Evolutionary conservation across 176 grass and related monocot species (phyloP).

Genomic region (Lolium rigidum): DNA sequence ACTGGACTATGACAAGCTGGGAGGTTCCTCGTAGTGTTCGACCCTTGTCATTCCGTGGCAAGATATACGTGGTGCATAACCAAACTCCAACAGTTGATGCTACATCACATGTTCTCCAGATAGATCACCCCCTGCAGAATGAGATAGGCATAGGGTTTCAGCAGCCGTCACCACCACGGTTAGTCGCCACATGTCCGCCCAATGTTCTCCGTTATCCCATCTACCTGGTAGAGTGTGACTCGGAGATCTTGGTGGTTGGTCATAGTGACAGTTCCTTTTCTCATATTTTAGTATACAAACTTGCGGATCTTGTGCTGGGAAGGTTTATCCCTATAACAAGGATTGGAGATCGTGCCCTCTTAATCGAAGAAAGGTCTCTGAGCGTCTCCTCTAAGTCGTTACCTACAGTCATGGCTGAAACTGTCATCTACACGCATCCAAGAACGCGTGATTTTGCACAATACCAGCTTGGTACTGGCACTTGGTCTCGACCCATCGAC

Average conservation of each 20-base stretch:
- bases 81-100: not conserved
- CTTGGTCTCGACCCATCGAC: too few relatives aligned
- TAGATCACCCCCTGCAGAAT: not conserved
- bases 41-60: too few relatives aligned
- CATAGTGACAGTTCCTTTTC: not conserved
- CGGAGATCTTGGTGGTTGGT: not conserved
- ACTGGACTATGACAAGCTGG: not conserved
- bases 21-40: too few relatives aligned
- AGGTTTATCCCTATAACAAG: not conserved
- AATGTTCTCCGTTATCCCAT: not conserved
- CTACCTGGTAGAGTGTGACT: not conserved
- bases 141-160: not conserved
- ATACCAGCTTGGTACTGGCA: too few relatives aligned
- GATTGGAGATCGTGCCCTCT: not conserved
- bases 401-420: not conserved
- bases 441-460: too few relatives aligned
- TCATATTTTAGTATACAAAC: not conserved
- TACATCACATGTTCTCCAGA: not conserved
- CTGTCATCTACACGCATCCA: too few relatives aligned
- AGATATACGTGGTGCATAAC: not conserved
- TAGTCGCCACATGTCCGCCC: not conserved
- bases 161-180: not conserved
- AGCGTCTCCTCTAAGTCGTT: not conserved
- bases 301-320: not conserved
- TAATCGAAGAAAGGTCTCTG: not conserved